Evolutionary conservation across 1,284 basidiomycete genomes (phyloP), one percentile per base, ranked within the genome.

Genomic region (Trichosporon coremiiforme): DNA sequence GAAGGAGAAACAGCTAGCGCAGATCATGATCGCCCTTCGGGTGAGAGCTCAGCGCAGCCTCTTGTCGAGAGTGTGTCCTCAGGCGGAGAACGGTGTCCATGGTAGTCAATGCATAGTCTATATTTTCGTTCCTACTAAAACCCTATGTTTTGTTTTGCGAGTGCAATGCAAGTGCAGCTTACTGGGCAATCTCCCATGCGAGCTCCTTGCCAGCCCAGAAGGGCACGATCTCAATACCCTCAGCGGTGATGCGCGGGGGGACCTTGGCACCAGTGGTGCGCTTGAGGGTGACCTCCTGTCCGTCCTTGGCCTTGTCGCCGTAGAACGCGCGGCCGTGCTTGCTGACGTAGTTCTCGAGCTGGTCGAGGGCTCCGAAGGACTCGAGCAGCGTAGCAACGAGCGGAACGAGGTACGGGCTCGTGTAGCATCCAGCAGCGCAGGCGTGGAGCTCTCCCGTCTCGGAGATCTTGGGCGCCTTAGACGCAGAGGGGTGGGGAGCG

Each of bases 371-470:
- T 25, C 88, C 90, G 74, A 95, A 94, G 20, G 90, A 89, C 76
- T 96, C 95, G 64, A 97, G 86, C 33, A 95, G 92, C 45, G 77
- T 82, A 2, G 82, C 93, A 1, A 92, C 89, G 15, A 97, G 86
- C 2, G 94, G 94, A n/a, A 98, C 86, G 17, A 97, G 86, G 76
- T 95, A 90, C 1, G 93, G 91, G 1, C 91, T 93, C 0, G 95
- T 97, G 83, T 97, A 98, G 70, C 98, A 89, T 0, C 95, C 95
- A 2, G 95, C 95, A 0, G 95, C 94, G 82, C 95, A 98, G 6
- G 89, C 86, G 47, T 89, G 87, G n/a, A 84, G 80, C 33, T 74
- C 73, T 7, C 75, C 75, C 5, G 72, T 71, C 25, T 70, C 69
- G 17, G 74, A 67, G 22, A 83, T 64, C 20, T 68, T 82, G 3